These are phyloP conservation scores for Penicillium arizonense DNA, from an alignment of 495 filamentous ascomycete species.

Conservation along the genomic window DNA sequence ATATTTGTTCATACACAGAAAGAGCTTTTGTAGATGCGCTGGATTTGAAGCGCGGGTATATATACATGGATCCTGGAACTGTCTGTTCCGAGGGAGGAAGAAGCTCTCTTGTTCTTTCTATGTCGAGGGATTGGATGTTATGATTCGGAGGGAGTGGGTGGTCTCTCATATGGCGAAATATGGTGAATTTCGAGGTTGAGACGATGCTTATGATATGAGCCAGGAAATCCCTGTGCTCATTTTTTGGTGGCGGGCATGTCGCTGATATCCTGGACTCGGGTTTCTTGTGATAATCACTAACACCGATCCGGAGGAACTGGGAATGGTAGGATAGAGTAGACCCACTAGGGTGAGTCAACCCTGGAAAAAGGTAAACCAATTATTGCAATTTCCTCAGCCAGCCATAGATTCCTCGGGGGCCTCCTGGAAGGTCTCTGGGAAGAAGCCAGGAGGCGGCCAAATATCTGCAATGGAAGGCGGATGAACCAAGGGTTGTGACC, in stretches of 20 bases:
- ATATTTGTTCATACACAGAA: background rate
- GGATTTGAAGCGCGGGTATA: conserved; percentile 5
- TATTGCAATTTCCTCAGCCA: conserved; percentile 14
- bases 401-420: conserved; percentile 25
- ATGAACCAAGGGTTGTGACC: conserved; percentile 41
- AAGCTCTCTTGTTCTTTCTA: background rate
- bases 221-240: too few species aligned
- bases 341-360: background rate
- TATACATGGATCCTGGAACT: background rate
- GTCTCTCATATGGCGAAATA: too few species aligned
- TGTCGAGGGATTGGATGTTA: background rate
- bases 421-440: conserved; percentile 45
- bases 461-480: conserved; percentile 47
- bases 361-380: background rate
- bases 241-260: too few species aligned
- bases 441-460: conserved; percentile 48
- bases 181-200: too few species aligned
- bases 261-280: too few species aligned
- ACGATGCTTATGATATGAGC: too few species aligned
- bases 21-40: background rate
- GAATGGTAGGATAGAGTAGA: background rate
- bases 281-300: too few species aligned
- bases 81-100: background rate
- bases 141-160: too few species aligned
- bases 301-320: too few species aligned